Percentiles rank a stretch among this genome's conserved stretches.
Evolutionary conservation across 352 stramenopile genomes (phyloP).

Genomic region (Globisporangium cederbergense): DNA sequence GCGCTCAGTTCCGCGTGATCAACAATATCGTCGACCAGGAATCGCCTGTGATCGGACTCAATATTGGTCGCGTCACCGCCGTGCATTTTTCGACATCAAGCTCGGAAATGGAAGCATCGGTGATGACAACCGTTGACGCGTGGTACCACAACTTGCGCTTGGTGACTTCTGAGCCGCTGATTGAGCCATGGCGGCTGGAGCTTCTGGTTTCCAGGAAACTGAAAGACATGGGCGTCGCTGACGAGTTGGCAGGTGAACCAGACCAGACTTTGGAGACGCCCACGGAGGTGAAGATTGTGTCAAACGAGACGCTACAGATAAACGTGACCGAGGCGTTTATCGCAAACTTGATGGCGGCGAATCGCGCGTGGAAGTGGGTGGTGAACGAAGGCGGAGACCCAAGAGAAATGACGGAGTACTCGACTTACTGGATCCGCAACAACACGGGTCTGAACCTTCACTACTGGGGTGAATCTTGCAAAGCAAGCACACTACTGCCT

Average conservation of each 20-base stretch:
- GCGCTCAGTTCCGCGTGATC: slow-evolving; percentile 66
- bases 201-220: slow-evolving; percentile 34
- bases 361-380: slow-evolving; percentile 77
- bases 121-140: slow-evolving; percentile 51
- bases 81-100: slow-evolving; percentile 29
- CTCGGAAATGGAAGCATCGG: slow-evolving; percentile 30
- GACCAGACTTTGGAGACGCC: slow-evolving; percentile 23
- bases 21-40: slow-evolving; percentile 84
- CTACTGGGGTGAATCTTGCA: slow-evolving; percentile 68
- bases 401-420: slow-evolving; percentile 77
- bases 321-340: slow-evolving; percentile 85
- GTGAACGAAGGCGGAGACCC: slow-evolving; percentile 62
- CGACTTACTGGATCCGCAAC: slow-evolving; percentile 86
- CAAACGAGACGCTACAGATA: slow-evolving; percentile 57
- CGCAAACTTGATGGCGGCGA: slow-evolving; percentile 71
- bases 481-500: slow-evolving; percentile 43
- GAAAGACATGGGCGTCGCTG: background rate
- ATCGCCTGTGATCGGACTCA: slow-evolving; percentile 69
- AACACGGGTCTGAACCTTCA: slow-evolving; percentile 74
- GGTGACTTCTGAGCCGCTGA: slow-evolving; percentile 72
- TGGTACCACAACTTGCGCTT: slow-evolving; percentile 86
- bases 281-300: slow-evolving; percentile 62
- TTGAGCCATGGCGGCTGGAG: slow-evolving; percentile 75
- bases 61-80: slow-evolving; percentile 39
- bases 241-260: slow-evolving; percentile 12